Evolutionary conservation across 2,329 filamentous ascomycete species (phyloP).

Genomic region (Penicillium italicum): DNA sequence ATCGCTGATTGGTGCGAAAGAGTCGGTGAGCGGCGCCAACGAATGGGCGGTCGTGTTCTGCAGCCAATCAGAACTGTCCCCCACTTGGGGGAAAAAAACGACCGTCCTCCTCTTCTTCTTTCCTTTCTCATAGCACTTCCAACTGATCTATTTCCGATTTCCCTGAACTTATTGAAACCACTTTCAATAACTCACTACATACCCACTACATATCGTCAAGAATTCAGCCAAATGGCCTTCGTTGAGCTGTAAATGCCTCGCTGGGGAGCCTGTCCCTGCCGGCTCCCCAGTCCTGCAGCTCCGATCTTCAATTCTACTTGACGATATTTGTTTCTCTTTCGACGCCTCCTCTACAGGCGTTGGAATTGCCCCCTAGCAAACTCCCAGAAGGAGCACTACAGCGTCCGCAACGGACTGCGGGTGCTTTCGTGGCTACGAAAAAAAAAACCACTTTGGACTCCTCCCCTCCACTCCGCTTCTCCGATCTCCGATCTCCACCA

Average conservation of each 20-base stretch:
- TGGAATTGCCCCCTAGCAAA: conserved; percentile 58
- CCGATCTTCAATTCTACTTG: conserved; percentile 60
- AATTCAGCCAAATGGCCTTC: conserved; percentile 66
- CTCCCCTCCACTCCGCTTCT: conserved; percentile 17
- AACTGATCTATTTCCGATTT: conserved; percentile 2
- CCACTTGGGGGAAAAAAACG: conserved; percentile 28
- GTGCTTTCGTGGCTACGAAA: conserved; percentile 33
- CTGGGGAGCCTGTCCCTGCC: conserved; percentile 62
- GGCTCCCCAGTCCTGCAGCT: conserved; percentile 83
- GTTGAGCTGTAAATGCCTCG: conserved; percentile 88
- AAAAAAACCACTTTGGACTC: conserved; percentile 12
- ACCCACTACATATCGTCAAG: conserved; percentile 63
- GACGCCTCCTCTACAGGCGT: conserved; percentile 46
- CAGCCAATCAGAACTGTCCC: conserved; percentile 27
- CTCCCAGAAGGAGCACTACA: conserved; percentile 39
- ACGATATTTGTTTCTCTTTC: conserved; percentile 55
- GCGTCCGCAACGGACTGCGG: conserved; percentile 36
- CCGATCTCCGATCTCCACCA: conserved; percentile 12
- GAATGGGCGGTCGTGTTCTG: conserved; percentile 23
- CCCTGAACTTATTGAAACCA: conserved; percentile 14
- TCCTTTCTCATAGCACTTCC: conserved; percentile 19
- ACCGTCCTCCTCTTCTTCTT: conserved; percentile 22
- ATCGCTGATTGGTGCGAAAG: conserved; percentile 17
- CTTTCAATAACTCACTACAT: not conserved
- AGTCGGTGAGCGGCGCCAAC: conserved; percentile 34